Percentiles rank a stretch among this genome's conserved stretches.
Conservation (phyloP, 2,329 filamentous ascomycete species). For the Botrytis porri region DNA sequence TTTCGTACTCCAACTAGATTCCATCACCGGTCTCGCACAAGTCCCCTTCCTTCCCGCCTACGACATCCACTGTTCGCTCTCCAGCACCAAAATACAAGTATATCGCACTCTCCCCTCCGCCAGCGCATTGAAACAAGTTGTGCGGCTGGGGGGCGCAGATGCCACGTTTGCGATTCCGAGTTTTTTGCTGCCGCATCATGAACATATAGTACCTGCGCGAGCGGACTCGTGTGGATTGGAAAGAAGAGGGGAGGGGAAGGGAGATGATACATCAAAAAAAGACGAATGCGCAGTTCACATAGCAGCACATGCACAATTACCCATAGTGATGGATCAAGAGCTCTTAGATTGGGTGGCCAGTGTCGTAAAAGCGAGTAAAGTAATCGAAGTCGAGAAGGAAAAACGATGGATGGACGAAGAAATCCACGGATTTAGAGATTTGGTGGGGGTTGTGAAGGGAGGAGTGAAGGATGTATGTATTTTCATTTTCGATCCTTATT, state of each 20-base stretch:
- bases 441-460: constrained; percentile 41
- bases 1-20: constrained; percentile 48
- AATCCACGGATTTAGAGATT: constrained; percentile 31
- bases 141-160: constrained; percentile 50
- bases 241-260: constrained; percentile 40
- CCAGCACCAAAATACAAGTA: background rate
- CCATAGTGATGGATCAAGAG: constrained; percentile 49
- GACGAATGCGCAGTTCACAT: constrained; percentile 50
- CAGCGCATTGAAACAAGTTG: constrained; percentile 45
- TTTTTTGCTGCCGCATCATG: constrained; percentile 52
- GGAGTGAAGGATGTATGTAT: constrained; percentile 41
- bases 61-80: background rate
- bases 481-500: background rate
- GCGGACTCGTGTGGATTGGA: constrained; percentile 36
- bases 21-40: constrained; percentile 45
- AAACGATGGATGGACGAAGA: constrained; percentile 34
- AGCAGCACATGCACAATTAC: constrained; percentile 48
- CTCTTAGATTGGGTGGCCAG: constrained; percentile 54
- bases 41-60: constrained; percentile 44
- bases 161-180: constrained; percentile 48
- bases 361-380: constrained; percentile 55
- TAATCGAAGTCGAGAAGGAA: constrained; percentile 51
- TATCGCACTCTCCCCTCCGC: constrained; percentile 31
- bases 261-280: constrained; percentile 42
- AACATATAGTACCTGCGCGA: constrained; percentile 47